A percentile compares a stretch with the other conserved stretches of the same genome.
Evolutionary conservation across 768 basidiomycete species (phyloP).

Genomic region (Russula brevipes): DNA sequence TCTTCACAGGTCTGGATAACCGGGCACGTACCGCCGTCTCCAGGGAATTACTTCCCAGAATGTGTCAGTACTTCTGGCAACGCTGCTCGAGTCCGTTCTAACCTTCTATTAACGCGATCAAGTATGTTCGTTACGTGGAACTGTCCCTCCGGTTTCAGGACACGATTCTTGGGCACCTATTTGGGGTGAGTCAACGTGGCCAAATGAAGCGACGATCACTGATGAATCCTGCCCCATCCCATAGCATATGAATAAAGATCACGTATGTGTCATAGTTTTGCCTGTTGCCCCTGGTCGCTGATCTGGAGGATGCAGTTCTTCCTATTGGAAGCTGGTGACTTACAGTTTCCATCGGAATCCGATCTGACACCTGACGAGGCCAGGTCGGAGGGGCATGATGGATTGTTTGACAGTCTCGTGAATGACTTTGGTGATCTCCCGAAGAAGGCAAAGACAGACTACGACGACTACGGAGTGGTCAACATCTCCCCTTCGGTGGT

Average conservation of each 20-base stretch:
- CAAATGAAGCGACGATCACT: constrained; percentile 30
- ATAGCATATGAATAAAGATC: constrained; percentile 82
- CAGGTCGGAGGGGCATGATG: constrained; percentile 28
- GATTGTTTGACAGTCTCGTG: constrained; percentile 53
- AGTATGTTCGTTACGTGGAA: constrained; percentile 66
- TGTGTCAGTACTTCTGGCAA: constrained; percentile 52
- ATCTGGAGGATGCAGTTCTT: constrained; percentile 30
- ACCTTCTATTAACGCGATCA: constrained; percentile 9
- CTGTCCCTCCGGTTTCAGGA: constrained; percentile 81
- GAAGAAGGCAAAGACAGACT: constrained; percentile 43
- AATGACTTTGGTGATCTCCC: constrained; percentile 64
- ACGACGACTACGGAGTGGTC: constrained; percentile 66
- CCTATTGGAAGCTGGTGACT: constrained; percentile 33
- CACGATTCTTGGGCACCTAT: constrained; percentile 81
- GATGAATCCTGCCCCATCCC: constrained; percentile 8
- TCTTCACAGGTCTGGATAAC: constrained; percentile 44
- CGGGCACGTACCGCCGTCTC: constrained; percentile 85
- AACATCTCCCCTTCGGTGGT: constrained; percentile 80
- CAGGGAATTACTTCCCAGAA: constrained; percentile 76
- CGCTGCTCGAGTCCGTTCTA: constrained; percentile 18
- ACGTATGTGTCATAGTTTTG: constrained; percentile 41
- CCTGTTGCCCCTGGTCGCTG: constrained; percentile 8
- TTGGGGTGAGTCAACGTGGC: constrained; percentile 52
- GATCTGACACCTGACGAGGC: constrained; percentile 15
- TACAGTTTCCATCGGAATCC: constrained; percentile 22